Conservation (phyloP, 768 basidiomycete species). For the Clitopilus hobsonii region DNA sequence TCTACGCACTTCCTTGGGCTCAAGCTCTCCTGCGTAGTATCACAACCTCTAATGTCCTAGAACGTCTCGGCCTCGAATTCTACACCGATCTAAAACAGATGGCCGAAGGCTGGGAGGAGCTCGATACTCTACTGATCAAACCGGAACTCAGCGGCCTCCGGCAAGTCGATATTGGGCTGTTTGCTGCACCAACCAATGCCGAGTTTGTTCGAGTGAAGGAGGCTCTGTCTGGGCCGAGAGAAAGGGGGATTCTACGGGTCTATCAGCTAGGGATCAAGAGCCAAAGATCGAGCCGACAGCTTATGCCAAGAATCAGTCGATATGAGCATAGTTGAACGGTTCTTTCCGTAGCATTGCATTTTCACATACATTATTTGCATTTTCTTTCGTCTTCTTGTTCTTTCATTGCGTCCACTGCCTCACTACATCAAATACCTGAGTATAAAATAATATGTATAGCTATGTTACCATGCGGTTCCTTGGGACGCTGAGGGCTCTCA, state of each 20-base stretch:
- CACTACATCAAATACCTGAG: no score
- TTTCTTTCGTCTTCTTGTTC: no score
- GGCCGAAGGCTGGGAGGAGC: constrained; percentile 23
- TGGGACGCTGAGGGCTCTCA: no score
- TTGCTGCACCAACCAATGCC: constrained; percentile 25
- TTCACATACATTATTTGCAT: no score
- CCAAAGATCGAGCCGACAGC: constrained; percentile 29
- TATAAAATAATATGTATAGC: no score
- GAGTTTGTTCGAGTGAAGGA: constrained; percentile 30
- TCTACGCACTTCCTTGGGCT: constrained; percentile 33
- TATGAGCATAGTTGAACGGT: constrained; percentile 17
- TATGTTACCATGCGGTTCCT: no score
- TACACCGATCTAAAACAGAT: constrained; percentile 34
- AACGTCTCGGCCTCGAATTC: constrained; percentile 34
- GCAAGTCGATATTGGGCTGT: constrained; percentile 37
- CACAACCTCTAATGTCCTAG: constrained; percentile 17
- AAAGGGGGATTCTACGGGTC: constrained; percentile 26
- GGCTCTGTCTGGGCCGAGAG: constrained; percentile 21
- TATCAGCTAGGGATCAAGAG: constrained; percentile 38
- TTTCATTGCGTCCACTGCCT: no score
- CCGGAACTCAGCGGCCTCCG: constrained; percentile 22
- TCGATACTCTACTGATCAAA: constrained; percentile 29
- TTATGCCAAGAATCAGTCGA: constrained; percentile 32
- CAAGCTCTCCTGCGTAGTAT: constrained; percentile 26
- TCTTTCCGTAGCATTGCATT: neutral